These are phyloP conservation scores for Mucor sp. DNA, from an alignment of 371 early-diverging fungal species.

Conservation along the genomic window DNA sequence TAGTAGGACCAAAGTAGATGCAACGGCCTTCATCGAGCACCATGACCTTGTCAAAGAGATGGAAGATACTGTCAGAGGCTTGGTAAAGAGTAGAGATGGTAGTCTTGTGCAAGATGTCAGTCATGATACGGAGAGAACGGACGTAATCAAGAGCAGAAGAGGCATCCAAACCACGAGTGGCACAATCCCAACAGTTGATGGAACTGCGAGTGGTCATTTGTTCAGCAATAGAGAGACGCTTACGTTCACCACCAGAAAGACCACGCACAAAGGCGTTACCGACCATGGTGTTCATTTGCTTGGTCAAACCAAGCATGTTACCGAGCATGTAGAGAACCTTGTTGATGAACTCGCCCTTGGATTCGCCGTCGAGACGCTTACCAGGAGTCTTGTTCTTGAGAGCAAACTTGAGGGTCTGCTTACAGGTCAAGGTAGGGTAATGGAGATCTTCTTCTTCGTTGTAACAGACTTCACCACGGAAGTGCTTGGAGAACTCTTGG, in stretches of 20 bases:
- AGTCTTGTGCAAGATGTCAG: conserved; percentile 58
- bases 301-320: conserved; percentile 58
- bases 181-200: conserved; percentile 74
- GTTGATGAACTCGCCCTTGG: conserved; percentile 29
- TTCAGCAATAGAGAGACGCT: conserved; percentile 75
- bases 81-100: conserved; percentile 63
- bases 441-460: conserved; percentile 63
- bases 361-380: conserved; percentile 38
- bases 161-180: conserved; percentile 86
- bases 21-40: conserved; percentile 65
- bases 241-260: conserved; percentile 75
- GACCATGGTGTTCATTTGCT: conserved; percentile 67
- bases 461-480: conserved; percentile 55
- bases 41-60: conserved; percentile 68
- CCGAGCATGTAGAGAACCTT: conserved; percentile 48
- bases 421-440: conserved; percentile 55
- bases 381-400: conserved; percentile 58
- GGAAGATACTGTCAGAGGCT: conserved; percentile 67
- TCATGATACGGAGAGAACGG: conserved; percentile 58
- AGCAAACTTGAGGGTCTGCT: conserved; percentile 57
- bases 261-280: conserved; percentile 75
- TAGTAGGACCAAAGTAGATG: conserved; percentile 65
- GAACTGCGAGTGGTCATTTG: conserved; percentile 72
- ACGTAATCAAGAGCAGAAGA: conserved; percentile 75
- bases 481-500: conserved; percentile 39